Evolutionary conservation across 2,329 filamentous ascomycete genomes (phyloP), one percentile per base, ranked within the genome.

Genomic region (Coniochaeta pulveracea): DNA sequence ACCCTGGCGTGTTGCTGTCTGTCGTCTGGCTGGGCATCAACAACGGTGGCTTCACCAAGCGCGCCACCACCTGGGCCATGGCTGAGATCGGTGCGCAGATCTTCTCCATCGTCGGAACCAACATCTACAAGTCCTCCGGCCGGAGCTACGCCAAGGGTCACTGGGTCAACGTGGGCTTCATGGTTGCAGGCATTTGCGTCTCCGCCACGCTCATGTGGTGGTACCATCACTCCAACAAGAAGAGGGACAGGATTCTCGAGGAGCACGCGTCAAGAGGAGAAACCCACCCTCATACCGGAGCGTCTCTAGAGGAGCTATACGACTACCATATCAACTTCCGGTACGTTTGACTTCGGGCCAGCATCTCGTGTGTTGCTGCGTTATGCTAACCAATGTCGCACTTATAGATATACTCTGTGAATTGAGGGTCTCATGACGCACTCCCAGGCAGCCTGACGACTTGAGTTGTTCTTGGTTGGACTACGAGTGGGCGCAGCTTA

Each of bases 31-130:
- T 25, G 5, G 32, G 32, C 4, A 25, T 26, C 32, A 34, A 34
- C 23, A 34, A 4, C 6, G 32, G 10, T 3, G 32, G 32, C 12
- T 34, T 34, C n/a, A 34, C 32, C 15, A 34, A 34, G 16, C 32
- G 32, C 4, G 32, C 23, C 23, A 34, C 32, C 10, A 34, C 32
- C 15, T 34, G 32, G 23, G 32, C 32, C 3, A 19, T 34, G 15
- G 32, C 32, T 6, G 32, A 34, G 23, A 34, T 34, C 15, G 22
- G 16, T n/a, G 32, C 15, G 16, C 32, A 34, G 10, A 14, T 25
- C 16, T 26, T 34, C 7, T 34, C 32, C 12, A 34, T 34, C 32
- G n/a, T 34, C 3, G 32, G 22, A 4, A 34, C 32, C 15, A 34
- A 26, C 22, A 16, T 34, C 2, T 34, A 34, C 16, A 34, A 34